Conservation (phyloP, 768 basidiomycete species). For the Hygrocybe punicea region DNA sequence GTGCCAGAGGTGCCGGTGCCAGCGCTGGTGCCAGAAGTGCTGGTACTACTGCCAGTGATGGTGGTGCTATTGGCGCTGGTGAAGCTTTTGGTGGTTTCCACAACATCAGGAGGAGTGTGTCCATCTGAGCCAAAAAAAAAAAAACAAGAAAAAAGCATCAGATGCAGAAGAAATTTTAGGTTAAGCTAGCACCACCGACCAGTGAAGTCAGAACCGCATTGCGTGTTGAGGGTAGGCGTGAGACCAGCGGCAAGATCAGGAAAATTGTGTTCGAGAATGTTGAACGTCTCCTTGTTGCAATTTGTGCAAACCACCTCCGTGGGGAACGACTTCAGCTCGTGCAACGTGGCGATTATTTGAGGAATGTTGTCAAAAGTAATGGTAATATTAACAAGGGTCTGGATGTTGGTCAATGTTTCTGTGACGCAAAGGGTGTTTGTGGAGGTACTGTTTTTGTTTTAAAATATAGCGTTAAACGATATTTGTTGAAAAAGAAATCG, state of each 20-base stretch:
- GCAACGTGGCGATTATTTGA: background rate
- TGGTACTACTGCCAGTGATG: background rate
- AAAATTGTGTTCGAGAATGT: constrained; percentile 34
- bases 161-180: too few species aligned
- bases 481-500: constrained; percentile 23
- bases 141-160: background rate
- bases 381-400: constrained; percentile 39
- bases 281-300: constrained; percentile 47
- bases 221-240: constrained; percentile 26
- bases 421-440: constrained; percentile 43
- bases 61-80: background rate
- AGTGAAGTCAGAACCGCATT: constrained; percentile 54
- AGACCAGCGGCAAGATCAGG: constrained; percentile 33
- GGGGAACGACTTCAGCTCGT: background rate
- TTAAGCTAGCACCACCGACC: constrained; percentile 38
- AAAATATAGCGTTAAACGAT: background rate
- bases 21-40: too few species aligned
- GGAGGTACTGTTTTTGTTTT: background rate
- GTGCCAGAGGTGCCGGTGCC: too few species aligned
- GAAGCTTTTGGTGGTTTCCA: background rate
- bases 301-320: background rate
- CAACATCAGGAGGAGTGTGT: constrained; percentile 2
- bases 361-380: constrained; percentile 37
- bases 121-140: constrained; percentile 2
- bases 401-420: constrained; percentile 52